These are phyloP conservation scores for Opeltia flavorubescens DNA, from an alignment of 495 filamentous ascomycete species.

Conservation along the genomic window DNA sequence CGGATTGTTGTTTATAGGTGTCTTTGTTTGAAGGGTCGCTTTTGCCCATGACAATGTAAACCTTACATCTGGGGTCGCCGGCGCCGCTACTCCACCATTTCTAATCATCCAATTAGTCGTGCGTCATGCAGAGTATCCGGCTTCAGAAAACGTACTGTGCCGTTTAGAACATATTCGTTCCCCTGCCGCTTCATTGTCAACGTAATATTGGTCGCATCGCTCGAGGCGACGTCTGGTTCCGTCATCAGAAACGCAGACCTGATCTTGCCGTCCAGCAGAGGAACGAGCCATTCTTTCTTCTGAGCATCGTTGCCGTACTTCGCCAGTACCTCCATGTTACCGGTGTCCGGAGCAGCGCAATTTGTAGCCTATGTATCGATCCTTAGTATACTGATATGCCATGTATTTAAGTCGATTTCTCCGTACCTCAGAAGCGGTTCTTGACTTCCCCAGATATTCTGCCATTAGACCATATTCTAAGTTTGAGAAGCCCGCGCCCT, in stretches of 20 bases:
- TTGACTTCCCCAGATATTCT: conserved; percentile 71
- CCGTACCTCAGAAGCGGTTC: conserved; percentile 56
- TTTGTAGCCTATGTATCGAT: conserved; percentile 50
- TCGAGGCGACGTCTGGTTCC: conserved; percentile 71
- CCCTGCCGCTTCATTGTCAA: conserved; percentile 68
- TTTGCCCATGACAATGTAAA: conserved; percentile 92
- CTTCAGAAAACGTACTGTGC: conserved; percentile 30
- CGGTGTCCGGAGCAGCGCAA: conserved; percentile 82
- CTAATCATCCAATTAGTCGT: conserved; percentile 12
- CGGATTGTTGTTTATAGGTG: conserved; percentile 75
- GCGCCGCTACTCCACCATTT: conserved; percentile 97
- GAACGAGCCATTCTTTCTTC: conserved; percentile 74
- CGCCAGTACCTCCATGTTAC: conserved; percentile 91
- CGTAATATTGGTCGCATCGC: conserved; percentile 80
- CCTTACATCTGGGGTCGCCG: conserved; percentile 74
- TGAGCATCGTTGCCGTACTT: conserved; percentile 87
- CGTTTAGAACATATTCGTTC: conserved; percentile 73
- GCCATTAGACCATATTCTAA: conserved; percentile 91
- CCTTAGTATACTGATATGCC: background rate
- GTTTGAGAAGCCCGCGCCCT: conserved; percentile 83
- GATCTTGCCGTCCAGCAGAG: conserved; percentile 73
- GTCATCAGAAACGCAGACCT: conserved; percentile 91
- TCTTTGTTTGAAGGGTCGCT: conserved; percentile 55
- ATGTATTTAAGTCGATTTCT: background rate
- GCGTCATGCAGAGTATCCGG: background rate